A percentile compares a stretch with the other conserved stretches of the same genome.
Conservation (phyloP, 331 rosid species). For the Spiraea crenata region DNA sequence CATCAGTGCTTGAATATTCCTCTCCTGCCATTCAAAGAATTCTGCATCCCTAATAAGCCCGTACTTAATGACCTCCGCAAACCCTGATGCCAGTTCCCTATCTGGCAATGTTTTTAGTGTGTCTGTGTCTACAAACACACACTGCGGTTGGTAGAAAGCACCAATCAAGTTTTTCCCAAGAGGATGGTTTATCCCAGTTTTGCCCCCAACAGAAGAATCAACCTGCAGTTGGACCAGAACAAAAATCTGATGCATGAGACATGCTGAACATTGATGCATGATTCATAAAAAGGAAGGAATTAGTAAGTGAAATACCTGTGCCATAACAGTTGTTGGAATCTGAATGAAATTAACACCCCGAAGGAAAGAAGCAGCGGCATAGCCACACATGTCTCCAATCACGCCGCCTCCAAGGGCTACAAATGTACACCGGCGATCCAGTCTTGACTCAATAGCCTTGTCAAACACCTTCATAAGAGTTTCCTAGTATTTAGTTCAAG, state of each 20-base stretch:
- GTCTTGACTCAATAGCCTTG: constrained; percentile 81
- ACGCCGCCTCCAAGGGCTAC: constrained; percentile 99
- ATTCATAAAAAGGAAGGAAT: not conserved
- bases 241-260: constrained; percentile 1
- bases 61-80: constrained; percentile 90
- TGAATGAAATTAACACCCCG: constrained; percentile 97
- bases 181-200: constrained; percentile 91
- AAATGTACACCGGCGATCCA: constrained; percentile 80
- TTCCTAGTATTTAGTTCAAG: constrained; percentile 50
- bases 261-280: constrained; percentile 2
- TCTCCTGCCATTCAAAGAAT: constrained; percentile 97
- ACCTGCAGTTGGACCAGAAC: constrained; percentile 47
- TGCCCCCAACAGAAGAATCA: constrained; percentile 99
- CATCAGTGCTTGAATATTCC: constrained; percentile 69
- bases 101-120: constrained; percentile 78
- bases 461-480: constrained; percentile 93
- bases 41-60: constrained; percentile 92
- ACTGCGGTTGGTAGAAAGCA: constrained; percentile 93
- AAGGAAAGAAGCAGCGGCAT: constrained; percentile 85
- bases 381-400: constrained; percentile 97
- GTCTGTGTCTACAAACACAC: constrained; percentile 89
- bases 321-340: constrained; percentile 97
- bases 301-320: constrained; percentile 60
- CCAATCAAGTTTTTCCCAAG: constrained; percentile 96
- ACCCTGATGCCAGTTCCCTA: constrained; percentile 87